phyloP scores from a whole-genome alignment of 164 flowering plant species.

The Vitis cinerea region DNA sequence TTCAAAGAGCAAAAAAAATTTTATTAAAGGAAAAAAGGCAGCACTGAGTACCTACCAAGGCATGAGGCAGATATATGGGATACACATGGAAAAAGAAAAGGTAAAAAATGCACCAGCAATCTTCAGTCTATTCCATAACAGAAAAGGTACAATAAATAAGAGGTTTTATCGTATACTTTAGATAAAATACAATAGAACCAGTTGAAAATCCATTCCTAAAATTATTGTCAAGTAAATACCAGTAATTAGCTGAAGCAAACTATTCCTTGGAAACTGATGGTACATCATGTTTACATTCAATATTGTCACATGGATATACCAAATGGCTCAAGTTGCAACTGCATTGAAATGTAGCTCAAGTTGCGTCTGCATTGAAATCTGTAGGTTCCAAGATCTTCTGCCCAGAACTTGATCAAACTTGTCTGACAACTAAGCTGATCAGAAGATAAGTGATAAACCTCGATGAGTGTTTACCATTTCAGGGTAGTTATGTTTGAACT shows the following conservation, averaged over 20 bases:
- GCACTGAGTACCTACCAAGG: too few relatives aligned
- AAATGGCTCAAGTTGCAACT: background rate
- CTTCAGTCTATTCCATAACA: background rate
- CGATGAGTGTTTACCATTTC: background rate
- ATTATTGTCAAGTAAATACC: background rate
- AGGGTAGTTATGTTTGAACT: background rate
- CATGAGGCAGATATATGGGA: too few relatives aligned
- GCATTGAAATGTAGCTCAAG: background rate
- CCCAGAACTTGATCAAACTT: background rate
- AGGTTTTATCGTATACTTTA: background rate
- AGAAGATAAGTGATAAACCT: background rate
- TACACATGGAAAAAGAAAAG: too few relatives aligned
- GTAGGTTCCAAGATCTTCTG: background rate
- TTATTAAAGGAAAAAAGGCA: too few relatives aligned
- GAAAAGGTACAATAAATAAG: background rate
- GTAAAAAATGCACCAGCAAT: background rate
- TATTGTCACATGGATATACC: background rate
- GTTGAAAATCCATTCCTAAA: background rate
- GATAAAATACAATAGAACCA: background rate
- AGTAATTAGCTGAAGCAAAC: background rate
- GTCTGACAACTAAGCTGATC: background rate
- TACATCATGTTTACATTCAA: background rate
- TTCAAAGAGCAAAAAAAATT: too few relatives aligned
- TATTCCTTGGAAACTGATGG: background rate
- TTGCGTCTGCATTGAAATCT: too few relatives aligned